Percentiles rank a stretch among this genome's conserved stretches.
phyloP scores from a whole-genome alignment of 441 rosid species.

The Codiaeum variegatum region DNA sequence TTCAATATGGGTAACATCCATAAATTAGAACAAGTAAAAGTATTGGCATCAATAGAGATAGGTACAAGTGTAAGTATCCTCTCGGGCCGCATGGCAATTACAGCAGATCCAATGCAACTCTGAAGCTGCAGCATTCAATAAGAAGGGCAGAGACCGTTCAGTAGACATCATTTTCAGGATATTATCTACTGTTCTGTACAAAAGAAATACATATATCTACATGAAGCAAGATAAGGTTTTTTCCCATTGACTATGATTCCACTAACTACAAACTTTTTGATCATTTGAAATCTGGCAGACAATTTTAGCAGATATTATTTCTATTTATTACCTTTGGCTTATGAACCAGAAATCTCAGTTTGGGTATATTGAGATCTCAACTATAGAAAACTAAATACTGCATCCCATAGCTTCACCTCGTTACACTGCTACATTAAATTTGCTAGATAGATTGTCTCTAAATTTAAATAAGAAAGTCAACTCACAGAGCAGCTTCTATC shows the following conservation, averaged over 20 bases:
- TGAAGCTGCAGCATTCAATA: conserved; percentile 50
- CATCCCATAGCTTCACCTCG: not conserved
- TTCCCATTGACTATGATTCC: not conserved
- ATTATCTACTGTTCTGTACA: not conserved
- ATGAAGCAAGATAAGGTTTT: conserved; percentile 4
- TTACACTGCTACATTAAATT: not conserved
- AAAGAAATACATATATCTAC: not conserved
- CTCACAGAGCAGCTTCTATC: not conserved
- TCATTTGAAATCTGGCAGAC: not conserved
- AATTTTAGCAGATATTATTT: not conserved
- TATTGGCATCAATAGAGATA: conserved; percentile 50
- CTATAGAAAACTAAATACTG: not conserved
- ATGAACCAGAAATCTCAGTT: conserved; percentile 5
- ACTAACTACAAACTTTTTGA: not conserved
- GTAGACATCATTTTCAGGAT: not conserved
- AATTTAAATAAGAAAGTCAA: not conserved
- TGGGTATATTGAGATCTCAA: not conserved
- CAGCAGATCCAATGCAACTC: conserved; percentile 82
- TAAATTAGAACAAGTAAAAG: conserved; percentile 50
- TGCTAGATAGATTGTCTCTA: not conserved
- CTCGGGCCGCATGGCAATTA: conserved; percentile 77
- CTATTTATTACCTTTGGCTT: not conserved
- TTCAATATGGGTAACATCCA: conserved; percentile 87
- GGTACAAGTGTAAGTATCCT: conserved; percentile 67
- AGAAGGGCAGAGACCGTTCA: conserved; percentile 21